Conservation (phyloP, 768 basidiomycete species). For the Suillus tomentosus region DNA sequence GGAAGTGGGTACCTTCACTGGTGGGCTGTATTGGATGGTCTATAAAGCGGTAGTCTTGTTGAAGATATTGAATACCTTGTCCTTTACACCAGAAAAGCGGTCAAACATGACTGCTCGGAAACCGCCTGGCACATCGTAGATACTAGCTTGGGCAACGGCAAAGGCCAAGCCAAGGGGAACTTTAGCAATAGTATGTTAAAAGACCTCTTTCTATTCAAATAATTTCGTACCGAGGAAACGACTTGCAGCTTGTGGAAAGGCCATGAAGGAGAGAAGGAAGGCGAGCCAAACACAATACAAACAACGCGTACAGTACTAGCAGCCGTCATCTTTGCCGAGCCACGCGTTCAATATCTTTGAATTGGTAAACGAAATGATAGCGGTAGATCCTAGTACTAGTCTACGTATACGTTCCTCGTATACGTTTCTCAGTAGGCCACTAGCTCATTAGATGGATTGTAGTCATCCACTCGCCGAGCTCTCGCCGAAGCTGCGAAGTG, state of each 20-base stretch:
- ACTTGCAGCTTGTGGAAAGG: conserved; percentile 49
- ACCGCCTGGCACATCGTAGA: conserved; percentile 84
- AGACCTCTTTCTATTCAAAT: neutral
- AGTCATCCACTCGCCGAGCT: no score
- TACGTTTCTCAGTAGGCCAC: no score
- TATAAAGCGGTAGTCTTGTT: conserved; percentile 10
- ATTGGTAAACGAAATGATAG: no score
- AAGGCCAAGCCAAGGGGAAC: conserved; percentile 44
- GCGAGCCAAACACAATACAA: conserved; percentile 28
- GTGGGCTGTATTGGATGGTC: conserved; percentile 58
- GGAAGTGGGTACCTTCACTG: conserved; percentile 93
- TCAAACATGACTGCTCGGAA: conserved; percentile 98
- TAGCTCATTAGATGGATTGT: no score
- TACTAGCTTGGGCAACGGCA: conserved; percentile 49
- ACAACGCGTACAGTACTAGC: conserved; percentile 17
- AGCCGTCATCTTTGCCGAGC: conserved; percentile 4
- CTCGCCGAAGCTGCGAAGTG: no score
- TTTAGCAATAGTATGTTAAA: conserved; percentile 19
- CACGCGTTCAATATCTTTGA: neutral
- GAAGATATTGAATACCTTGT: conserved; percentile 50
- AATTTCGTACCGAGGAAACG: conserved; percentile 46
- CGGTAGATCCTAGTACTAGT: no score
- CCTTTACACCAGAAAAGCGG: conserved; percentile 89
- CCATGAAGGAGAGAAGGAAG: conserved; percentile 39
- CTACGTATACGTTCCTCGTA: no score